Conservation (phyloP, 768 basidiomycete species). For the Suillus hirtellus region DNA sequence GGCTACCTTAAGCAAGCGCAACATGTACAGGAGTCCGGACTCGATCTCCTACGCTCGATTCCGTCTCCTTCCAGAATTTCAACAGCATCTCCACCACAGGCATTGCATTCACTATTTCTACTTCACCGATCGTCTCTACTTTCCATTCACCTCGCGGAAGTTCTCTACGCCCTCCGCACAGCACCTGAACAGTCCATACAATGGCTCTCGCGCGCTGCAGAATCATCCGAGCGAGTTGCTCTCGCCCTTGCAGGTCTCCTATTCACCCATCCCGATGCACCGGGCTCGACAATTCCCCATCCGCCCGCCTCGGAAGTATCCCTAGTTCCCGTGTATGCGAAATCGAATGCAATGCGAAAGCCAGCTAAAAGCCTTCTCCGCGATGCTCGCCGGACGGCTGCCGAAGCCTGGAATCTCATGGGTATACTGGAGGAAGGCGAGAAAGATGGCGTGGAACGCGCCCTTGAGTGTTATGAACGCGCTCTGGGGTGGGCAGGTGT, state of each 20-base stretch:
- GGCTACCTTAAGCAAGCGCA: constrained; percentile 57
- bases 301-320: constrained; percentile 40
- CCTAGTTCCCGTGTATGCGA: constrained; percentile 44
- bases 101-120: constrained; percentile 63
- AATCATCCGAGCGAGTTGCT: constrained; percentile 67
- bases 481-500: constrained; percentile 70
- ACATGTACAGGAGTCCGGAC: constrained; percentile 53
- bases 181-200: constrained; percentile 49
- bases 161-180: constrained; percentile 51
- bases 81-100: constrained; percentile 52
- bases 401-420: constrained; percentile 74
- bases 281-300: constrained; percentile 35
- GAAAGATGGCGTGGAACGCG: constrained; percentile 33
- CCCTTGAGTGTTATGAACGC: constrained; percentile 65
- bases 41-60: constrained; percentile 56
- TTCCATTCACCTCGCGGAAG: constrained; percentile 73
- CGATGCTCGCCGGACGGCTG: constrained; percentile 69
- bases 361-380: constrained; percentile 61
- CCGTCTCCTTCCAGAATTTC: constrained; percentile 45
- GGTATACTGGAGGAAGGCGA: constrained; percentile 61
- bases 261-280: constrained; percentile 33
- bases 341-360: constrained; percentile 51
- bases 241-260: constrained; percentile 49
- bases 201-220: constrained; percentile 60
- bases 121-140: constrained; percentile 75